Conservation (phyloP, 2,329 filamentous ascomycete species). For the Fusarium oxysporum region DNA sequence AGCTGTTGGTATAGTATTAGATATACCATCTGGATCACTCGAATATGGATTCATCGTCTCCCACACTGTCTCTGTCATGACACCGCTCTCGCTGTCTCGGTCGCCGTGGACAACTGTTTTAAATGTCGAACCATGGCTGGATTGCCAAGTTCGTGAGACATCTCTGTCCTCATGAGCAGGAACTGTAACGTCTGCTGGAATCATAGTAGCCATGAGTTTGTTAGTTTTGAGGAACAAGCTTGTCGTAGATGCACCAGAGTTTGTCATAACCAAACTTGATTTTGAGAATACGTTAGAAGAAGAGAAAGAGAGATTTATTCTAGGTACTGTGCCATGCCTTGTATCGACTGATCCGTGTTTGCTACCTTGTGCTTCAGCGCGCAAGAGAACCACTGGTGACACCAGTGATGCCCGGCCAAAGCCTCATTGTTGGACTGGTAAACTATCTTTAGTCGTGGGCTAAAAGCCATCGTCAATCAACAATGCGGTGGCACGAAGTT, state of each 20-base stretch:
- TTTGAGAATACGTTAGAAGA: conserved; percentile 3
- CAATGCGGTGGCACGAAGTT: conserved; percentile 34
- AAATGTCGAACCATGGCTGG: conserved; percentile 7
- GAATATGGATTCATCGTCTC: conserved; percentile 28
- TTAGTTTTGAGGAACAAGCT: conserved; percentile 15
- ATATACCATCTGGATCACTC: not conserved
- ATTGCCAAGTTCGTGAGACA: conserved; percentile 18
- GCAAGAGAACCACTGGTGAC: conserved; percentile 34
- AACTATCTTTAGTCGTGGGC: conserved; percentile 30
- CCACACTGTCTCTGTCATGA: conserved; percentile 24
- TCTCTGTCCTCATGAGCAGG: conserved; percentile 7
- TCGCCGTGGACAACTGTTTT: conserved; percentile 15
- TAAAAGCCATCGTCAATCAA: conserved; percentile 14
- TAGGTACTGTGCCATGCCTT: conserved; percentile 8
- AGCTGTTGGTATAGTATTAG: conserved; percentile 9
- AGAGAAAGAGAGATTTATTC: conserved; percentile 18
- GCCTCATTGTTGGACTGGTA: conserved; percentile 30
- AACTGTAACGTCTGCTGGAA: conserved; percentile 10
- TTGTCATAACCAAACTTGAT: conserved; percentile 20
- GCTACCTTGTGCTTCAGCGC: conserved; percentile 32
- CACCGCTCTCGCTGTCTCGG: not conserved
- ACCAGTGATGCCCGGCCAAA: conserved; percentile 33
- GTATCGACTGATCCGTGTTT: conserved; percentile 33
- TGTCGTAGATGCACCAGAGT: conserved; percentile 1
- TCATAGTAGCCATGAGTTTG: conserved; percentile 30